A percentile compares a stretch with the other conserved stretches of the same genome.
These are phyloP conservation scores for Aegle marmelos DNA, from an alignment of 345 rosid species.

Conservation along the genomic window DNA sequence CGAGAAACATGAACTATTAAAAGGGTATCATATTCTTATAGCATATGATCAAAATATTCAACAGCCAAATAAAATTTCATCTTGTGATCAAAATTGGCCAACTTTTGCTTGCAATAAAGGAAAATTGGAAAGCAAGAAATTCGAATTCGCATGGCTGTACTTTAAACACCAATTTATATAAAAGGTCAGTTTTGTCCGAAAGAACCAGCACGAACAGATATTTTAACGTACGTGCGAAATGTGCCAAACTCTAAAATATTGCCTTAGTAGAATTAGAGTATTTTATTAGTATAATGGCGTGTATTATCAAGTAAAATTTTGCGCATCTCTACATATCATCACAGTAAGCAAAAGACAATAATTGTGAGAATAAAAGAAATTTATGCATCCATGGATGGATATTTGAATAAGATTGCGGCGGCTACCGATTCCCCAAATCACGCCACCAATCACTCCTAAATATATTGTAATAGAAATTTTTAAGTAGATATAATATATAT, in stretches of 20 bases:
- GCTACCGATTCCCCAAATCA: conserved; percentile 45
- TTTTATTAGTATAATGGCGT: background rate
- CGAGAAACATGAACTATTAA: background rate
- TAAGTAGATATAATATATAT: background rate
- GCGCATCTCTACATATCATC: background rate
- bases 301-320: background rate
- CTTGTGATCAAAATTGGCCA: background rate
- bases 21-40: conserved; percentile 6
- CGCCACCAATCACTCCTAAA: conserved; percentile 54
- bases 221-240: conserved; percentile 7
- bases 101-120: no score
- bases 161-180: background rate
- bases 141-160: conserved; percentile 8
- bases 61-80: background rate
- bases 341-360: background rate
- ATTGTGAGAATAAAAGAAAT: background rate
- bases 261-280: background rate
- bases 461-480: no score
- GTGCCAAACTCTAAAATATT: background rate
- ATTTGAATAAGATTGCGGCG: conserved; percentile 34
- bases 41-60: background rate
- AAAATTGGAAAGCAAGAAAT: background rate
- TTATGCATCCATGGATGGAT: background rate
- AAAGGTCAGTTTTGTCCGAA: conserved; percentile 3
- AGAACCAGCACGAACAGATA: conserved; percentile 1